Evolutionary conservation across 1,284 basidiomycete genomes (phyloP).

Genomic region (Tranzscheliella williamsii): DNA sequence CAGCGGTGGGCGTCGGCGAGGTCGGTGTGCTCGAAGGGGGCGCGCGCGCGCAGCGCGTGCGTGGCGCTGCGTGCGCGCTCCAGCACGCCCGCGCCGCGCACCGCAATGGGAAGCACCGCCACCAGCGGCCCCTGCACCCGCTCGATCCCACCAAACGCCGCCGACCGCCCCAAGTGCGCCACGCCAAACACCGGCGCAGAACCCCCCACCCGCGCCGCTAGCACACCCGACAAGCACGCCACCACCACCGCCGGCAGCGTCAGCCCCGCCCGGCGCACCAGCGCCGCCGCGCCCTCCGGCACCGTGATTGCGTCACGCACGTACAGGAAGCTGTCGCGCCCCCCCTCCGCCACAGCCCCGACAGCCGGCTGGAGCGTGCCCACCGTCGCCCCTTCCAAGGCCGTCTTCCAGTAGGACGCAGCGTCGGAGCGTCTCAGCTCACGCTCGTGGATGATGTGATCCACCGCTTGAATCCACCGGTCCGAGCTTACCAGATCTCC

Average conservation of each 20-base stretch:
- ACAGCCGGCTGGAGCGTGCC: too few species aligned
- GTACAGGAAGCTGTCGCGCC: slow-evolving; percentile 13
- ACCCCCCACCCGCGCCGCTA: slow-evolving; percentile 4
- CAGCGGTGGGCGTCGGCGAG: slow-evolving; percentile 23
- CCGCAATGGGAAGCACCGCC: slow-evolving; percentile 42
- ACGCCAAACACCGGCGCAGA: slow-evolving; percentile 35
- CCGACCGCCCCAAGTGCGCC: slow-evolving; percentile 40
- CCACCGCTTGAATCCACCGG: slow-evolving; percentile 20
- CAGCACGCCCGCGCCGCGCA: not conserved
- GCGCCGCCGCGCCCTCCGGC: not conserved
- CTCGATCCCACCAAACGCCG: slow-evolving; percentile 26
- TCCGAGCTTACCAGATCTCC: slow-evolving; percentile 3
- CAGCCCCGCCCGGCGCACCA: slow-evolving; percentile 17
- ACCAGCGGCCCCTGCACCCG: slow-evolving; percentile 36
- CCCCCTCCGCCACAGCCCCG: too few species aligned
- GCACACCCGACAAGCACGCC: slow-evolving; percentile 37
- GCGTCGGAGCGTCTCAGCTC: slow-evolving; percentile 2
- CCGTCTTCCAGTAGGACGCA: slow-evolving; percentile 16
- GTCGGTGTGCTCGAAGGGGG: slow-evolving; percentile 32
- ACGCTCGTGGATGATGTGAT: slow-evolving; percentile 6
- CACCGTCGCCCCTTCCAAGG: slow-evolving; percentile 1
- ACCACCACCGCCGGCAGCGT: slow-evolving; percentile 27
- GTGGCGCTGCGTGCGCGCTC: slow-evolving; percentile 8
- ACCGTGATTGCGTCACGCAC: slow-evolving; percentile 4
- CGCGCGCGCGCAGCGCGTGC: slow-evolving; percentile 7